Base-by-base conservation (phyloP, 768 basidiomycete species). In the Leccinum rimulosum region DNA sequence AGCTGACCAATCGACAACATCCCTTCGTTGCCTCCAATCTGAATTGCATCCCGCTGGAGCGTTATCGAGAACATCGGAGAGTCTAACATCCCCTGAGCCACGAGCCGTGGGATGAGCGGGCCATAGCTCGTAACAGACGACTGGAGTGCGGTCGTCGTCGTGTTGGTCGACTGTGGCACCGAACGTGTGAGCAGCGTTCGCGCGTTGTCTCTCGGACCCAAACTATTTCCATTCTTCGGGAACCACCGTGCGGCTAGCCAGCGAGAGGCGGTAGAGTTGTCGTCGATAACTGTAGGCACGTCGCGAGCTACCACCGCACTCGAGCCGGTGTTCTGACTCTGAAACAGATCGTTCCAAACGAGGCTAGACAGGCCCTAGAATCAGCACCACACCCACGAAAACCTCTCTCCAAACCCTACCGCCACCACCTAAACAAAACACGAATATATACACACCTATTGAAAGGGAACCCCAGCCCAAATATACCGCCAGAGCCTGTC, bases 391-490 rank as follows among this genome's bases (percentile, higher is more conserved):
- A 5, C n/a, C n/a, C n/a, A 43, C n/a, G 10, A 43, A 43, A 10
- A 10, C 40, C 38, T 33, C 12, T 40, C 38, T 19, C 10, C 43
- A 43, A 43, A 43, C n/a, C 9, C 43, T 15, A 19, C 43, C 10
- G 10, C 19, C 43, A 11, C 43, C 43, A n/a, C n/a, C 9, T 19
- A 11, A 43, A 19, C n/a, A 22, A 52, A 33, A 38, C 8, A 55
- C 17, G 22, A 52, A 35, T 15, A 12, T 19, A 43, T 5, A 62
- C 75, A 14, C 27, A 87, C 88, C 88, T 90, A 61, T 86, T 87
- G 14, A 82, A 68, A 3, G 89, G 88, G 62, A 91, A 91, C 0
- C 91, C 89, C 10, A 91, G 76, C 0, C 90, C 90, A 57, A 91
- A 79, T 45, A 91, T 89, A 3, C 89, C 90, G 15, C 82, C 79